These are phyloP conservation scores for sorghum (Sorghum bicolor) DNA, from an alignment of 176 grass and related monocot genomes.

Conservation along the genomic window DNA sequence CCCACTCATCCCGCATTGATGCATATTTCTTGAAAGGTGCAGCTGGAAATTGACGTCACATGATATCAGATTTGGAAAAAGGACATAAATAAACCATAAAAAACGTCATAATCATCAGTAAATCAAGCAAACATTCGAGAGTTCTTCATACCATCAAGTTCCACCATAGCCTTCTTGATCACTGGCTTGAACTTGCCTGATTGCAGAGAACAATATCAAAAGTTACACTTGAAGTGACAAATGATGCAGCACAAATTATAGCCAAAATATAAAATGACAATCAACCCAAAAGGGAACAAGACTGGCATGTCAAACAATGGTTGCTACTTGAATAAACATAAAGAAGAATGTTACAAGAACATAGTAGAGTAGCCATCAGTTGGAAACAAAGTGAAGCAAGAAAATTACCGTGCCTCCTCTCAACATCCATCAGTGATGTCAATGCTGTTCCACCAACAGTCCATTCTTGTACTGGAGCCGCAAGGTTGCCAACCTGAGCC, in stretches of 20 bases:
- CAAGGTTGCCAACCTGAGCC: slow-evolving; percentile 74
- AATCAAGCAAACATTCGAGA: background rate
- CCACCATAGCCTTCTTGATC: slow-evolving; percentile 99
- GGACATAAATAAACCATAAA: background rate
- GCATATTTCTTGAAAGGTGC: slow-evolving; percentile 91
- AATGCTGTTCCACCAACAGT: slow-evolving; percentile 95
- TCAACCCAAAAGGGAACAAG: background rate
- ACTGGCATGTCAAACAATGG: background rate
- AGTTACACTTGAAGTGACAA: background rate
- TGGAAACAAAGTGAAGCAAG: background rate
- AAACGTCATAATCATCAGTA: background rate
- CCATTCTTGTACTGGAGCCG: slow-evolving; percentile 90
- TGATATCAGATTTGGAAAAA: background rate
- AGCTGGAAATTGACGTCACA: slow-evolving; percentile 41
- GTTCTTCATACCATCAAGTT: slow-evolving; percentile 78
- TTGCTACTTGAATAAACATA: background rate
- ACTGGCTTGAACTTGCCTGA: slow-evolving; percentile 97
- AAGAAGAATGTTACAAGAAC: background rate
- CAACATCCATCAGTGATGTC: slow-evolving; percentile 97
- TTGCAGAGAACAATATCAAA: background rate
- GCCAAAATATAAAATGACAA: background rate
- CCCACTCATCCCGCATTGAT: slow-evolving; percentile 83
- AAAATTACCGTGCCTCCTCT: slow-evolving; percentile 93
- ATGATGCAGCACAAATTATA: background rate
- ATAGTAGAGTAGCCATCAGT: background rate